phyloP scores from a whole-genome alignment of 768 basidiomycete genomes.

The Dacryopinax primogenitus region DNA sequence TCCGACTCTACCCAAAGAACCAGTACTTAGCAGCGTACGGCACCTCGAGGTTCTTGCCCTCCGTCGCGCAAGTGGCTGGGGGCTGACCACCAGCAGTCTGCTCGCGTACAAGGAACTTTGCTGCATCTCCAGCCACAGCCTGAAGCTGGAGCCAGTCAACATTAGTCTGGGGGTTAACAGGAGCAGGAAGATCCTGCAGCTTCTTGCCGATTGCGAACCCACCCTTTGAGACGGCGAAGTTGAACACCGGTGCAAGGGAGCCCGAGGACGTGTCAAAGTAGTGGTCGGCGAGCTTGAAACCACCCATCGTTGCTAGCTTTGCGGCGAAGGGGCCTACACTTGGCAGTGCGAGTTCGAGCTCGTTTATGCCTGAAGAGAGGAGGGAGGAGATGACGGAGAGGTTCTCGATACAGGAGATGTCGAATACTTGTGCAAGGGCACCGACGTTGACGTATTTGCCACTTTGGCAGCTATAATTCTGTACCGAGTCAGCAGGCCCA shows the following conservation, averaged over 20 bases:
- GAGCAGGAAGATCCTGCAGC: background rate
- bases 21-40: conserved; percentile 25
- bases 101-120: conserved; percentile 39
- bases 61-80: conserved; percentile 35
- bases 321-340: too few relatives aligned
- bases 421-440: conserved; percentile 42
- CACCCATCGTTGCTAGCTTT: background rate
- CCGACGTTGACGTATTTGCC: conserved; percentile 7
- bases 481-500: too few relatives aligned
- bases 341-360: background rate
- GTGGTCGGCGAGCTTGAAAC: conserved; percentile 5
- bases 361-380: conserved; percentile 14
- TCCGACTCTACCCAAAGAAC: conserved; percentile 18
- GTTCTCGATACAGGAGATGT: conserved; percentile 37
- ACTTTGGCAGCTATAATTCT: background rate
- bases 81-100: conserved; percentile 44
- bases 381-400: conserved; percentile 16
- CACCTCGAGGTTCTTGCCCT: conserved; percentile 19
- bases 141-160: conserved; percentile 46
- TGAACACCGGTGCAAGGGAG: background rate
- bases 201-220: background rate
- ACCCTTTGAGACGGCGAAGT: background rate
- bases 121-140: conserved; percentile 37
- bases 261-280: background rate
- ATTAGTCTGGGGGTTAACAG: conserved; percentile 24